A percentile compares a stretch with the other conserved stretches of the same genome.
These are phyloP conservation scores for Pseudonectria buxi DNA, from an alignment of 2,329 filamentous ascomycete genomes.

Conservation along the genomic window DNA sequence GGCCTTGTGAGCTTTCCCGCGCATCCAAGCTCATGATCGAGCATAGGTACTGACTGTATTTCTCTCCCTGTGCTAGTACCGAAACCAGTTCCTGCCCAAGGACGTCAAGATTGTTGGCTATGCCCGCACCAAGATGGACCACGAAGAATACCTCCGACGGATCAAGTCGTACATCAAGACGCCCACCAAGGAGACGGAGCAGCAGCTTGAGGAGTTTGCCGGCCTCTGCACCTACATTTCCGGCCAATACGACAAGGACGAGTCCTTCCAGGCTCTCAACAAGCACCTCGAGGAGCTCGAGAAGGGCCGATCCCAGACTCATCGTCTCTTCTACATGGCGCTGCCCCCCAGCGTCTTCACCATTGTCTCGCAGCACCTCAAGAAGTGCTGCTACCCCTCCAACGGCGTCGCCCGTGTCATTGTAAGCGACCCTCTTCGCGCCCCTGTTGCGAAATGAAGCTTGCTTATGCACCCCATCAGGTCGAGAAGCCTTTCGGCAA, in stretches of 20 bases:
- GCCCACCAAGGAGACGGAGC: conserved; percentile 92
- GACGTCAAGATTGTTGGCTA: conserved; percentile 97
- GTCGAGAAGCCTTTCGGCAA: conserved; percentile 99
- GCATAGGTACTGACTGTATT: conserved; percentile 7
- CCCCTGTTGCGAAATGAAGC: not conserved
- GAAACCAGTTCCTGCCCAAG: conserved; percentile 97
- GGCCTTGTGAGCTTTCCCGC: conserved; percentile 67
- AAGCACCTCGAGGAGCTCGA: conserved; percentile 83
- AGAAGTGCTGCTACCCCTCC: conserved; percentile 92
- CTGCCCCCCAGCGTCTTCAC: conserved; percentile 97
- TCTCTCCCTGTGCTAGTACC: conserved; percentile 56
- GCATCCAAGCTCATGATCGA: not conserved
- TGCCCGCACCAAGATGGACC: conserved; percentile 99
- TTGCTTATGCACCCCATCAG: conserved; percentile 38
- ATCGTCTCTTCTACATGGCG: conserved; percentile 99
- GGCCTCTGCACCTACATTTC: conserved; percentile 85
- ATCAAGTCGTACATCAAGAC: conserved; percentile 99
- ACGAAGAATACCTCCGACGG: conserved; percentile 85
- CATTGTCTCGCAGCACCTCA: conserved; percentile 92
- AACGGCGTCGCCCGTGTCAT: conserved; percentile 90
- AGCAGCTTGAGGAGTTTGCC: conserved; percentile 88
- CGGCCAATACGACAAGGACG: conserved; percentile 97
- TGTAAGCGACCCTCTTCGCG: conserved; percentile 46
- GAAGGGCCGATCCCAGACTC: conserved; percentile 70
- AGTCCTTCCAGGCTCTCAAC: conserved; percentile 81